These are phyloP conservation scores for Cryphonectria parasitica DNA, from an alignment of 2,329 filamentous ascomycete species.

Conservation along the genomic window DNA sequence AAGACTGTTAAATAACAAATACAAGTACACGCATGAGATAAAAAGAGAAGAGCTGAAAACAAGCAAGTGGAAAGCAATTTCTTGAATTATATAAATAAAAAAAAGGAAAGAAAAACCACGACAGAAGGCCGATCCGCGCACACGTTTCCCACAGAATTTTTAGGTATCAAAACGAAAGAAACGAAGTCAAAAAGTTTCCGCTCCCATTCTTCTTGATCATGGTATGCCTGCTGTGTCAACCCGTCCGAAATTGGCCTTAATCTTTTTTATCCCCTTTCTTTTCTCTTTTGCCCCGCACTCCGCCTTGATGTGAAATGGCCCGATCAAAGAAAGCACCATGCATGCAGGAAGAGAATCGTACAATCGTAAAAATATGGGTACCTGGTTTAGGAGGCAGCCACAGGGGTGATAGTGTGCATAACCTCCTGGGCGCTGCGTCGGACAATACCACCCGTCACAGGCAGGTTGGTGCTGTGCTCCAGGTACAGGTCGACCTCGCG, in stretches of 20 bases:
- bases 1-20: not conserved
- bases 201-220: constrained; percentile 5
- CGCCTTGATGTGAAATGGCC: constrained; percentile 6
- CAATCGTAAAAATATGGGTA: constrained; percentile 13
- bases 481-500: constrained; percentile 91
- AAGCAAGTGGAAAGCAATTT: not conserved
- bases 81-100: not conserved
- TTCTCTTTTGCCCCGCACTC: constrained; percentile 12
- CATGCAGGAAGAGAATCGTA: constrained; percentile 17
- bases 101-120: too few species aligned
- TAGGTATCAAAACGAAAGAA: constrained; percentile 26
- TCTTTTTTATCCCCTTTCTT: constrained; percentile 7
- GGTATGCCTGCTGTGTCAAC: constrained; percentile 18
- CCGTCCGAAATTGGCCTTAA: constrained; percentile 3
- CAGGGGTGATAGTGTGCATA: constrained; percentile 44
- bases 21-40: not conserved
- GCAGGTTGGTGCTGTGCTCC: constrained; percentile 76
- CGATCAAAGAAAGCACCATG: constrained; percentile 8
- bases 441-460: constrained; percentile 90
- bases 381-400: constrained; percentile 29
- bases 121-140: constrained; percentile 7
- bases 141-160: constrained; percentile 4
- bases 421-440: constrained; percentile 79
- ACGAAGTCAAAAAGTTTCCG: constrained; percentile 13
- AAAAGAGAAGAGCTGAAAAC: constrained; percentile 3